Evolutionary conservation across 768 basidiomycete species (phyloP).

Genomic region (Russula griseocarnosa): DNA sequence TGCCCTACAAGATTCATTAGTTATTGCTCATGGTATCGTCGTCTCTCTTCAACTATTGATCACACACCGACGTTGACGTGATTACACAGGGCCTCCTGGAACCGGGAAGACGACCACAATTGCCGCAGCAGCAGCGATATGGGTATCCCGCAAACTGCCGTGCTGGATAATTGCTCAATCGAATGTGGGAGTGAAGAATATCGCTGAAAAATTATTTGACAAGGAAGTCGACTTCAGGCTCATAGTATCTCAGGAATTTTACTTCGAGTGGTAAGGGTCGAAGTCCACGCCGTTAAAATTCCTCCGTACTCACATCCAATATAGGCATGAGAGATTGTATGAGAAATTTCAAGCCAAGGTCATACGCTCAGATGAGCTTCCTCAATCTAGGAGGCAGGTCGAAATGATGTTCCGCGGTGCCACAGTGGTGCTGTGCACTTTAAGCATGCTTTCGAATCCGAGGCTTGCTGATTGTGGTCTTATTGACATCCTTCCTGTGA

Average conservation of each 20-base stretch:
- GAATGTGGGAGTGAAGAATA: constrained; percentile 83
- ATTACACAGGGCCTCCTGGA: constrained; percentile 18
- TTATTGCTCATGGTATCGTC: constrained; percentile 21
- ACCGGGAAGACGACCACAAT: constrained; percentile 27
- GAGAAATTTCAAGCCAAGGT: constrained; percentile 37
- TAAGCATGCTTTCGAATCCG: constrained; percentile 50
- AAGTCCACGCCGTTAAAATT: not conserved
- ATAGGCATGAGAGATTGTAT: constrained; percentile 53
- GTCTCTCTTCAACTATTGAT: not conserved
- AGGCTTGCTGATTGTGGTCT: constrained; percentile 35
- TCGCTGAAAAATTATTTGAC: constrained; percentile 62
- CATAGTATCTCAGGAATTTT: constrained; percentile 34
- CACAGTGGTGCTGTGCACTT: constrained; percentile 44
- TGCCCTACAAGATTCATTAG: not conserved
- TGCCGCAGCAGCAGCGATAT: constrained; percentile 12
- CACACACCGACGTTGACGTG: too few species aligned
- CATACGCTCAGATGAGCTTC: constrained; percentile 42
- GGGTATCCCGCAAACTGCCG: constrained; percentile 4
- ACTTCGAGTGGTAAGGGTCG: constrained; percentile 32
- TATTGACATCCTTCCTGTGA: constrained; percentile 41
- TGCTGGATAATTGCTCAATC: constrained; percentile 77
- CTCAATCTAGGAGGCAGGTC: constrained; percentile 30
- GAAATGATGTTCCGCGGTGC: constrained; percentile 34
- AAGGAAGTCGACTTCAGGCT: constrained; percentile 58
- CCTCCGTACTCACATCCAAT: not conserved